phyloP scores from a whole-genome alignment of 768 basidiomycete genomes.

The Boletus rubescentipes region DNA sequence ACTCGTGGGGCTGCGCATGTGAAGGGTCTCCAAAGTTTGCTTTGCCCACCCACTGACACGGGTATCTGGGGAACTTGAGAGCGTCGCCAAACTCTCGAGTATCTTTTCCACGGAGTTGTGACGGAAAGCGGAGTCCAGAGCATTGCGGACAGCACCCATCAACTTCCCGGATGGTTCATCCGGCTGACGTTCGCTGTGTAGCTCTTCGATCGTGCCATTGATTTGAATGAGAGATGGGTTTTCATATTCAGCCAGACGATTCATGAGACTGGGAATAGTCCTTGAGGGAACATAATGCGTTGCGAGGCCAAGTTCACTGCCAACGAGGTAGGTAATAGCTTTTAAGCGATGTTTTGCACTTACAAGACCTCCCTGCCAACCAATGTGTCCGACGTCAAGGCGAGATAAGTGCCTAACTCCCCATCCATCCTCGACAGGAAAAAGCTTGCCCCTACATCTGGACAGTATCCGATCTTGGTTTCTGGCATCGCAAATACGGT shows the following conservation, averaged over 20 bases:
- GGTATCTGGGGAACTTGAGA: constrained; percentile 40
- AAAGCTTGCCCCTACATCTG: constrained; percentile 91
- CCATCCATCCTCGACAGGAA: constrained; percentile 92
- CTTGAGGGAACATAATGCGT: constrained; percentile 89
- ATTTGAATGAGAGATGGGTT: constrained; percentile 45
- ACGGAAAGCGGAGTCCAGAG: constrained; percentile 79
- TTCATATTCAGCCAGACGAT: constrained; percentile 54
- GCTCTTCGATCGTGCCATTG: constrained; percentile 69
- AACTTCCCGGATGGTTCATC: constrained; percentile 54
- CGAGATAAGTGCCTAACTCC: constrained; percentile 90
- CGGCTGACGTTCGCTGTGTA: constrained; percentile 54
- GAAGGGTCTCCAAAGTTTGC: constrained; percentile 60
- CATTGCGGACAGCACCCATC: constrained; percentile 62
- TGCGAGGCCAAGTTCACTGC: constrained; percentile 87
- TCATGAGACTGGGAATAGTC: constrained; percentile 67
- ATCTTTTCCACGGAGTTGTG: constrained; percentile 73
- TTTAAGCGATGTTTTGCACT: constrained; percentile 33
- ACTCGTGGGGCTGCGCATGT: constrained; percentile 84
- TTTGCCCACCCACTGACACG: constrained; percentile 71
- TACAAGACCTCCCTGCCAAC: constrained; percentile 84
- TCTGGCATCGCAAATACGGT: constrained; percentile 96
- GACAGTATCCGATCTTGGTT: constrained; percentile 85
- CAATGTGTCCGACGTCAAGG: constrained; percentile 72
- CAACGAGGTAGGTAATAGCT: constrained; percentile 11
- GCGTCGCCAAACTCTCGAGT: constrained; percentile 48